Percentiles rank a stretch among this genome's conserved stretches.
These are phyloP conservation scores for Aspergillus proliferans DNA, from an alignment of 2,329 filamentous ascomycete species.

Conservation along the genomic window DNA sequence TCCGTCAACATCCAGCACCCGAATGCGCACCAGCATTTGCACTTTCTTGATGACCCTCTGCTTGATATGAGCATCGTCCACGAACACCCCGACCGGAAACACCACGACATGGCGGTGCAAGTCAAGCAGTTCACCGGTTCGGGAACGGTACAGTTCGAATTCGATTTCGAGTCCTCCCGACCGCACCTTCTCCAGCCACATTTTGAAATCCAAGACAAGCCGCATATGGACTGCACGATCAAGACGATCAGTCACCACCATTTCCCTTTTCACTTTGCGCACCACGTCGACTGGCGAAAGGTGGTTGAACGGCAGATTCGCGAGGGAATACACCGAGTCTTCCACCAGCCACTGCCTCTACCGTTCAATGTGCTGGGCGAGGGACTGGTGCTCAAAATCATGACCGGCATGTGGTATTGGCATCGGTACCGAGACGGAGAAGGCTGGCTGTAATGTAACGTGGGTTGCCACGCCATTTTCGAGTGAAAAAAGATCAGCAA, in stretches of 20 bases:
- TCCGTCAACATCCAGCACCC: constrained; percentile 6
- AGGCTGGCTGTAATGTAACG: background rate
- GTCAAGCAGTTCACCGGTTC: constrained; percentile 7
- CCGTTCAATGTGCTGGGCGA: constrained; percentile 6
- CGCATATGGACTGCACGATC: constrained; percentile 12
- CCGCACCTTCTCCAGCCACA: constrained; percentile 11
- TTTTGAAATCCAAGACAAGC: constrained; percentile 11
- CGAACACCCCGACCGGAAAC: constrained; percentile 2
- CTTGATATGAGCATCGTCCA: constrained; percentile 9
- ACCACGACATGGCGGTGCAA: constrained; percentile 9
- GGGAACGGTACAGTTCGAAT: constrained; percentile 8
- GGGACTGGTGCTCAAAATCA: constrained; percentile 7
- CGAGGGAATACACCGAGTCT: constrained; percentile 10
- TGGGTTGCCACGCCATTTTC: background rate
- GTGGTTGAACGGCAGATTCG: constrained; percentile 12
- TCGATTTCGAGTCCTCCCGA: constrained; percentile 9
- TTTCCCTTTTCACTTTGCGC: constrained; percentile 14
- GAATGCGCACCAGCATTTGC: constrained; percentile 1
- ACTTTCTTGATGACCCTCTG: constrained; percentile 6
- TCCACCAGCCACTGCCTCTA: constrained; percentile 10
- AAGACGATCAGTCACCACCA: constrained; percentile 13
- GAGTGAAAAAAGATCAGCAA: background rate
- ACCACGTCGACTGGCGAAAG: constrained; percentile 12
- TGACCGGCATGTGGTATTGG: constrained; percentile 11
- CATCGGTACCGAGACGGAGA: background rate